phyloP scores from a whole-genome alignment of 805 yeast genomes.

The Wickerhamomyces hampshirensis region DNA sequence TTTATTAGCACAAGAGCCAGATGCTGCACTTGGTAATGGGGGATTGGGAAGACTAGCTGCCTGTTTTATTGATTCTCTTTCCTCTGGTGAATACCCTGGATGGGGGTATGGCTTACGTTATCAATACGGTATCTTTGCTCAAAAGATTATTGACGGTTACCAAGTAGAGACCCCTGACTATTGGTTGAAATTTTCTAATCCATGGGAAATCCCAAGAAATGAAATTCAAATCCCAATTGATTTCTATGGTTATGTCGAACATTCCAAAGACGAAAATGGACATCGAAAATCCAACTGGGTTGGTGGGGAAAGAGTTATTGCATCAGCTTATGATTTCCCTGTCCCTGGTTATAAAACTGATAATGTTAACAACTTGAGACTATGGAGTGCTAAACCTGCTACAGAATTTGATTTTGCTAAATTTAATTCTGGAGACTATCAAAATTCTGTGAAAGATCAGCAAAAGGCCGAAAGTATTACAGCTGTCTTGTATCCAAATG shows the following conservation, averaged over 20 bases:
- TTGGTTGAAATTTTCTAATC: constrained; percentile 85
- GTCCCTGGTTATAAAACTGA: constrained; percentile 83
- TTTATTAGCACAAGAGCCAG: constrained; percentile 79
- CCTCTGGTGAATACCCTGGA: constrained; percentile 83
- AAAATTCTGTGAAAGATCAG: constrained; percentile 75
- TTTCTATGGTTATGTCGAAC: constrained; percentile 70
- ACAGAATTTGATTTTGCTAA: constrained; percentile 87
- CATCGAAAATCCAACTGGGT: constrained; percentile 68
- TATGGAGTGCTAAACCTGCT: constrained; percentile 89
- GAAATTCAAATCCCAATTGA: constrained; percentile 89
- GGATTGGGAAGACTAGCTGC: constrained; percentile 95
- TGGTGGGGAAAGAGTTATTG: constrained; percentile 86
- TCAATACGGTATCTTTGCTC: constrained; percentile 91
- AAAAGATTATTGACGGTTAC: constrained; percentile 83
- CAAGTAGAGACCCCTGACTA: constrained; percentile 94
- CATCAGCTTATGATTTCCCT: constrained; percentile 88
- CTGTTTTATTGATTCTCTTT: constrained; percentile 84
- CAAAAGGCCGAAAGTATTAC: constrained; percentile 90
- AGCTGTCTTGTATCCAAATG: constrained; percentile 90
- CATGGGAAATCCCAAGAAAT: constrained; percentile 87
- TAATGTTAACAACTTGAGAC: constrained; percentile 81
- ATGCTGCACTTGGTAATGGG: constrained; percentile 94
- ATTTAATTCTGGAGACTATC: constrained; percentile 88
- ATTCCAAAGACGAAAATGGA: constrained; percentile 40
- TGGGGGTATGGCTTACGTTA: constrained; percentile 97